Evolutionary conservation across 2,329 filamentous ascomycete species (phyloP).

Genomic region (Fusarium luffae): DNA sequence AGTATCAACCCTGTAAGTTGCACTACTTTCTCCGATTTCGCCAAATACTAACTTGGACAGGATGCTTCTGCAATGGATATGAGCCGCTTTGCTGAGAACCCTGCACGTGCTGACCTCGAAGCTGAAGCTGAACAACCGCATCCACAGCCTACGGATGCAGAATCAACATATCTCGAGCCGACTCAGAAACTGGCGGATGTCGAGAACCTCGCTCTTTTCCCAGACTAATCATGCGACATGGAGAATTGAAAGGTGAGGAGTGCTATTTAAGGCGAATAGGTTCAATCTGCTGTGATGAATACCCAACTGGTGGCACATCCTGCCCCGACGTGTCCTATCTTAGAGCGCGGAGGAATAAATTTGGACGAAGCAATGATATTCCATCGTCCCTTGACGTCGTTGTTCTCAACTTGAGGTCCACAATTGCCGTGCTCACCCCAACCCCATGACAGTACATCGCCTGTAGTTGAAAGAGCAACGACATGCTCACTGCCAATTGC

Average conservation of each 20-base stretch:
- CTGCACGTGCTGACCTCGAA: conserved; percentile 18
- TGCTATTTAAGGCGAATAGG: conserved; percentile 11
- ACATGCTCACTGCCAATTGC: conserved; percentile 91
- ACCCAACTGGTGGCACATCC: conserved; percentile 93
- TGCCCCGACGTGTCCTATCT: conserved; percentile 75
- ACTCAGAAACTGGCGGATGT: conserved; percentile 80
- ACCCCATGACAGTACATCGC: conserved; percentile 84
- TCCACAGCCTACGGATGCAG: conserved; percentile 41
- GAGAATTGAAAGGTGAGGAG: neutral
- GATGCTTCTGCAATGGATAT: conserved; percentile 58
- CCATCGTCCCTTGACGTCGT: conserved; percentile 75
- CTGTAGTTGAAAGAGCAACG: conserved; percentile 73
- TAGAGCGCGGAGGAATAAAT: conserved; percentile 61
- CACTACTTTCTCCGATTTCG: neutral
- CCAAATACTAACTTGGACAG: conserved; percentile 51
- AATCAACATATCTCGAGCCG: conserved; percentile 66
- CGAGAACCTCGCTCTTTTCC: conserved; percentile 58
- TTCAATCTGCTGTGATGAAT: conserved; percentile 43
- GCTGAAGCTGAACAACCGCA: conserved; percentile 29
- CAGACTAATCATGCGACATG: conserved; percentile 45
- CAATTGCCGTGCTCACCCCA: conserved; percentile 99
- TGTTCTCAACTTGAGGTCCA: conserved; percentile 72
- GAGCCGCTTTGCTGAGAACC: conserved; percentile 51
- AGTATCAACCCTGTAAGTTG: conserved; percentile 69
- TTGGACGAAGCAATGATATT: conserved; percentile 72